Conservation (phyloP, 331 rosid species). For the Pyrus hybrid region DNA sequence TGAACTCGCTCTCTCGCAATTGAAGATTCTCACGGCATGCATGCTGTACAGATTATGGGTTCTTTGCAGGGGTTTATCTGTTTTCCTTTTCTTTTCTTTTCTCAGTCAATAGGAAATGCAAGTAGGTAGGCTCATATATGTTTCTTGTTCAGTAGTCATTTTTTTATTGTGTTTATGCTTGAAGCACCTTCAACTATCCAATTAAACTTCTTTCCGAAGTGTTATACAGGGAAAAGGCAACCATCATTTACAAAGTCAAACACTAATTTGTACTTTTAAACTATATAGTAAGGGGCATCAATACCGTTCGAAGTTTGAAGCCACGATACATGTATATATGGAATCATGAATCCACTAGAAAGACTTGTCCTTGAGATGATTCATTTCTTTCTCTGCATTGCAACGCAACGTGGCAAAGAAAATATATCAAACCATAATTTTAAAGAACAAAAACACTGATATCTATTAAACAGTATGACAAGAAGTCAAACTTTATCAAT, state of each 20-base stretch:
- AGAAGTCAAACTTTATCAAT: too few relatives aligned
- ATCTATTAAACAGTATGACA: too few relatives aligned
- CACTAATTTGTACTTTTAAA: not conserved
- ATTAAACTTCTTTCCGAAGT: not conserved
- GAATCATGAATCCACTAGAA: not conserved
- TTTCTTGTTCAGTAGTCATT: not conserved
- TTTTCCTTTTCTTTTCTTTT: not conserved
- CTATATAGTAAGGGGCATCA: not conserved
- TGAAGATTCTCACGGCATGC: not conserved
- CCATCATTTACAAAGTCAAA: not conserved
- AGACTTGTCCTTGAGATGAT: not conserved
- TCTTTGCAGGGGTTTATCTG: not conserved
- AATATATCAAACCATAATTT: too few relatives aligned
- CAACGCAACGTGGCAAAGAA: too few relatives aligned
- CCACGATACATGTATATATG: not conserved
- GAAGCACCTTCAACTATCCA: not conserved
- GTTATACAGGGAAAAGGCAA: conserved; percentile 3
- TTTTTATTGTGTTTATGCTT: not conserved
- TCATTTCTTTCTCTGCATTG: too few relatives aligned
- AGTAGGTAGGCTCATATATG: not conserved
- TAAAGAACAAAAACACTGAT: too few relatives aligned
- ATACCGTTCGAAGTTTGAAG: not conserved
- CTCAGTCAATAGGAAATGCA: not conserved
- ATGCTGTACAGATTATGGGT: not conserved
- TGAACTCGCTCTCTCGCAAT: not conserved